A percentile compares a stretch with the other conserved stretches of the same genome.
Conservation (phyloP, 345 rosid genomes). For the Lumnitzera racemosa region DNA sequence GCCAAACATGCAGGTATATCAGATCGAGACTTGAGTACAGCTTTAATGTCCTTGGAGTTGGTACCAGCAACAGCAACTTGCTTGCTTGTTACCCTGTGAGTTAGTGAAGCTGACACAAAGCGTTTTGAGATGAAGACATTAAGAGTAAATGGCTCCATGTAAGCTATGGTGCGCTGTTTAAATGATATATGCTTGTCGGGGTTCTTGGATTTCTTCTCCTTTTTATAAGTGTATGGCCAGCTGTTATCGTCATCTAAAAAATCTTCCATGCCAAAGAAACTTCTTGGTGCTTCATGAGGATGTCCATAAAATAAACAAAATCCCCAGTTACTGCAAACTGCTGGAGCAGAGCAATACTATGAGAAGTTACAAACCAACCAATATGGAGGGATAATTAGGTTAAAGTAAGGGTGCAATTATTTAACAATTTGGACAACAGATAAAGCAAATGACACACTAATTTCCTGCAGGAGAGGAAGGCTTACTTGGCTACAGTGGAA, state of each 20-base stretch:
- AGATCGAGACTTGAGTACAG: constrained; percentile 64
- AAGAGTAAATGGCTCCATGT: constrained; percentile 87
- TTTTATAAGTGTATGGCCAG: constrained; percentile 83
- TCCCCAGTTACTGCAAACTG: too few relatives aligned
- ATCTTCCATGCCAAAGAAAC: constrained; percentile 96
- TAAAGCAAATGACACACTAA: too few relatives aligned
- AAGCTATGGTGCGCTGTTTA: constrained; percentile 72
- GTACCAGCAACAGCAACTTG: constrained; percentile 97
- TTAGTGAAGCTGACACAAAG: constrained; percentile 81
- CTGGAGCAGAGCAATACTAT: too few relatives aligned
- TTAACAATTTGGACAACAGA: too few relatives aligned
- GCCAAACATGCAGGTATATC: constrained; percentile 91
- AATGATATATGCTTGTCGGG: constrained; percentile 75
- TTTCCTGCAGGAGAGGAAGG: too few relatives aligned
- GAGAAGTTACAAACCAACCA: too few relatives aligned
- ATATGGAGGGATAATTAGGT: too few relatives aligned
- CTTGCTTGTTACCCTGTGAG: constrained; percentile 82
- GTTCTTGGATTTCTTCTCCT: constrained; percentile 76
- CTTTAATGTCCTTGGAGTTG: constrained; percentile 92
- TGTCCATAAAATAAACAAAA: constrained; percentile 12
- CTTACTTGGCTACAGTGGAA: too few relatives aligned
- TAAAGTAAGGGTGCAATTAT: too few relatives aligned
- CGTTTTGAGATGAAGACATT: constrained; percentile 89
- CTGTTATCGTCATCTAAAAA: constrained; percentile 80
- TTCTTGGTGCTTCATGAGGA: constrained; percentile 62